A percentile compares a stretch with the other conserved stretches of the same genome.
Conservation (phyloP, 2,329 filamentous ascomycete genomes). For the Madurella mycetomatis region DNA sequence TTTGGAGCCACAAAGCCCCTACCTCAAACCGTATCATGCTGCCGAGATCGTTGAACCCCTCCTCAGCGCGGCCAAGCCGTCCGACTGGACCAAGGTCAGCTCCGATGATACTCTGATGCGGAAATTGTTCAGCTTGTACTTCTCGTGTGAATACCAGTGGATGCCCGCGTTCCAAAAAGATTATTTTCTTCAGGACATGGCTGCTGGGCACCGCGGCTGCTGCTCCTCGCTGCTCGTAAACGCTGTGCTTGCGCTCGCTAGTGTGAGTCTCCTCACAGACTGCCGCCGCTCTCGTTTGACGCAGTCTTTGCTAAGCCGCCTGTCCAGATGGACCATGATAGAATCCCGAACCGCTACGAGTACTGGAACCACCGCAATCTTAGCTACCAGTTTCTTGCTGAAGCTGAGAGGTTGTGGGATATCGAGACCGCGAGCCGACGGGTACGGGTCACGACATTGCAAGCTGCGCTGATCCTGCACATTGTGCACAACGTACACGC, state of each 20-base stretch:
- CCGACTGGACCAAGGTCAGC: slow-evolving; percentile 28
- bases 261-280: slow-evolving; percentile 22
- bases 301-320: no score
- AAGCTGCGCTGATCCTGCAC: slow-evolving; percentile 32
- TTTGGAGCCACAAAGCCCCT: neutral
- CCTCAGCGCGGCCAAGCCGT: slow-evolving; percentile 22
- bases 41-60: slow-evolving; percentile 25
- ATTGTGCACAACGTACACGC: slow-evolving; percentile 29
- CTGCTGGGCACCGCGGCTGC: slow-evolving; percentile 14
- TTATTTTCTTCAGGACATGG: slow-evolving; percentile 29
- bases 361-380: slow-evolving; percentile 36
- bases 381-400: slow-evolving; percentile 34
- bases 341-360: slow-evolving; percentile 29
- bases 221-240: slow-evolving; percentile 30
- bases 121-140: slow-evolving; percentile 22
- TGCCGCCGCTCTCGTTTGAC: neutral
- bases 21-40: slow-evolving; percentile 23
- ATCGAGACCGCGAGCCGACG: slow-evolving; percentile 24
- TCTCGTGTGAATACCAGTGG: slow-evolving; percentile 23
- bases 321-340: slow-evolving; percentile 30
- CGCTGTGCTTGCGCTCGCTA: slow-evolving; percentile 27
- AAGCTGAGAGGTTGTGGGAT: slow-evolving; percentile 38
- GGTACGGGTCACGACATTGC: slow-evolving; percentile 32
- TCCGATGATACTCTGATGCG: slow-evolving; percentile 27
- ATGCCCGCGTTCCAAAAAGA: slow-evolving; percentile 27